Percentiles rank a stretch among this genome's conserved stretches.
Evolutionary conservation across 139 green algal genomes (phyloP).

Genomic region (Astrephomene gubernaculifera): DNA sequence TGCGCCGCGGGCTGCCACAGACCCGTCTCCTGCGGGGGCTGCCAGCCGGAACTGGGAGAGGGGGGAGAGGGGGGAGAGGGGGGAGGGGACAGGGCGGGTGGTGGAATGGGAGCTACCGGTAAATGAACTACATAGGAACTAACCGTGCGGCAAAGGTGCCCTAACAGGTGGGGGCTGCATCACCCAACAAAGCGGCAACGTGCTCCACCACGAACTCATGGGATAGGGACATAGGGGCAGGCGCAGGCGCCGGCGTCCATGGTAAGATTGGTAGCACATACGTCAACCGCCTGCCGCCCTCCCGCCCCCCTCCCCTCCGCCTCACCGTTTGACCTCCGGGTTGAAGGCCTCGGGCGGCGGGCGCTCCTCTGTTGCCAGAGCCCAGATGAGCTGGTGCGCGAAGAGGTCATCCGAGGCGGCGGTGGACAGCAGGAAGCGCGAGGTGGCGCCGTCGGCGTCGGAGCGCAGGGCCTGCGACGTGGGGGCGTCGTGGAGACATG

Average conservation of each 20-base stretch:
- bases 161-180: too few species aligned
- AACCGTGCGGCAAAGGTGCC: too few species aligned
- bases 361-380: constrained; percentile 82
- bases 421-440: constrained; percentile 76
- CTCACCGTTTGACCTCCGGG: constrained; percentile 70
- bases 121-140: too few species aligned
- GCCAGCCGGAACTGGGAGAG: constrained; percentile 83
- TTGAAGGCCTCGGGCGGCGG: constrained; percentile 84
- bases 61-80: not conserved
- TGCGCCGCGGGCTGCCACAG: constrained; percentile 82
- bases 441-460: constrained; percentile 70
- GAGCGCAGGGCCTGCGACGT: constrained; percentile 65
- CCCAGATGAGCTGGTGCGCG: constrained; percentile 90
- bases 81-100: not conserved
- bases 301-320: not conserved
- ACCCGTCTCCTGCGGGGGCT: constrained; percentile 83
- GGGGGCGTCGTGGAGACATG: not conserved
- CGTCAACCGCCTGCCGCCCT: too few species aligned
- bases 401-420: constrained; percentile 81
- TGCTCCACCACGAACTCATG: too few species aligned
- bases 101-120: not conserved
- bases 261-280: too few species aligned
- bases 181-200: too few species aligned
- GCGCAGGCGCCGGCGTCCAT: too few species aligned
- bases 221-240: too few species aligned